Conservation (phyloP, 805 yeast genomes). For the Pichia deserticola region DNA sequence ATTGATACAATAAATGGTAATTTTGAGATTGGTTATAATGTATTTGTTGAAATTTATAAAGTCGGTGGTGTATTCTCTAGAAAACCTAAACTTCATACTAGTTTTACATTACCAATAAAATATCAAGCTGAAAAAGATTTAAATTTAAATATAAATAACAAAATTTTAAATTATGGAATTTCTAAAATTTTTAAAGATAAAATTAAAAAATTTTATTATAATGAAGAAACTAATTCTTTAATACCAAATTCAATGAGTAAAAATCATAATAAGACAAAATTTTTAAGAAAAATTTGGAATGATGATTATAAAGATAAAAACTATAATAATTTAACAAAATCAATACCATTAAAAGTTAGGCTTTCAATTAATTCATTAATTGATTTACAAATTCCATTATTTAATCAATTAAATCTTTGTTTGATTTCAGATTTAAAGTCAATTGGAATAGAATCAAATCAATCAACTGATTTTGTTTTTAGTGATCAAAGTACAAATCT, state of each 20-base stretch:
- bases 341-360: neutral
- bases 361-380: neutral
- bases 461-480: slow-evolving; percentile 4
- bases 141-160: neutral
- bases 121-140: slow-evolving; percentile 7
- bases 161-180: neutral
- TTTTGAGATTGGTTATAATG: neutral
- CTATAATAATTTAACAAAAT: neutral
- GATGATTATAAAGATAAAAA: neutral
- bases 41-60: slow-evolving; percentile 5
- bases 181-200: neutral
- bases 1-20: slow-evolving; percentile 4
- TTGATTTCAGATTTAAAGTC: neutral
- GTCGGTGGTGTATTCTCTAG: neutral
- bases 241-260: slow-evolving; percentile 1
- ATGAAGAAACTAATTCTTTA: slow-evolving; percentile 1
- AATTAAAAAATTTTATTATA: slow-evolving; percentile 5
- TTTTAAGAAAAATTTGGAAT: slow-evolving; percentile 4
- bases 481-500: slow-evolving; percentile 6
- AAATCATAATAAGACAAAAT: slow-evolving; percentile 1
- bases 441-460: neutral
- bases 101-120: neutral
- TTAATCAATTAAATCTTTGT: neutral
- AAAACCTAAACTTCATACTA: neutral
- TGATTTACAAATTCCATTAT: neutral